These are phyloP conservation scores for Cubamyces lactineus DNA, from an alignment of 768 basidiomycete genomes.

Conservation along the genomic window DNA sequence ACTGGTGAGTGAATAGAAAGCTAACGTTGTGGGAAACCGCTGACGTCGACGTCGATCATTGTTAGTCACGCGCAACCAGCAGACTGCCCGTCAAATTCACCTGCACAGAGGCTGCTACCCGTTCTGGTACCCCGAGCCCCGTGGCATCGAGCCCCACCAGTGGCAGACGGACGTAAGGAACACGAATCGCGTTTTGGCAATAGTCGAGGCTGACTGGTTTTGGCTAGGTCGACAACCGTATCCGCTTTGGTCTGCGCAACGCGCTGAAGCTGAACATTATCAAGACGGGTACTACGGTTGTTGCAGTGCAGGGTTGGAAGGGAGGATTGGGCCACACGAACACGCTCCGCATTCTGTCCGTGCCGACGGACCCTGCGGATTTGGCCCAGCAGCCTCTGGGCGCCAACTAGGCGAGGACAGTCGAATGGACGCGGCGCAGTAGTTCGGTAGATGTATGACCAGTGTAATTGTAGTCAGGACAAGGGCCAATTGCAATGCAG, in stretches of 20 bases:
- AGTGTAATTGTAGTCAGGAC: conserved; percentile 22
- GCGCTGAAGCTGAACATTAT: conserved; percentile 86
- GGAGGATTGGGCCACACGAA: conserved; percentile 96
- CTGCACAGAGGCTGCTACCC: conserved; percentile 97
- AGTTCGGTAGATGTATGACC: conserved; percentile 17
- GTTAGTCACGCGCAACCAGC: conserved; percentile 91
- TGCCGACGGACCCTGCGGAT: conserved; percentile 81
- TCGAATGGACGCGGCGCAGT: neutral
- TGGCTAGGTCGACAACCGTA: conserved; percentile 85
- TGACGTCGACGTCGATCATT: conserved; percentile 4
- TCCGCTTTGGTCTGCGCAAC: conserved; percentile 83
- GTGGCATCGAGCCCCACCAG: conserved; percentile 82
- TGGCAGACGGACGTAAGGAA: conserved; percentile 95
- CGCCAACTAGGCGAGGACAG: conserved; percentile 18
- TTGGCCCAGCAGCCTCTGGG: conserved; percentile 70
- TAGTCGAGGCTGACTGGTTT: neutral
- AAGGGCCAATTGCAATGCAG: conserved; percentile 7
- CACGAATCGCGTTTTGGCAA: conserved; percentile 10
- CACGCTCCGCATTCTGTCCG: conserved; percentile 81
- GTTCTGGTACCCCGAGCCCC: conserved; percentile 95
- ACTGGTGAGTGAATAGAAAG: conserved; percentile 61
- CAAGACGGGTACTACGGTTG: conserved; percentile 83
- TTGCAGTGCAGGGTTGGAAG: conserved; percentile 99
- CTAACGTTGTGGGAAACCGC: neutral
- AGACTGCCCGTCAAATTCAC: conserved; percentile 96